A percentile compares a stretch with the other conserved stretches of the same genome.
Evolutionary conservation across 2,329 filamentous ascomycete species (phyloP).

Genomic region (Thielaviopsis ethacetica): DNA sequence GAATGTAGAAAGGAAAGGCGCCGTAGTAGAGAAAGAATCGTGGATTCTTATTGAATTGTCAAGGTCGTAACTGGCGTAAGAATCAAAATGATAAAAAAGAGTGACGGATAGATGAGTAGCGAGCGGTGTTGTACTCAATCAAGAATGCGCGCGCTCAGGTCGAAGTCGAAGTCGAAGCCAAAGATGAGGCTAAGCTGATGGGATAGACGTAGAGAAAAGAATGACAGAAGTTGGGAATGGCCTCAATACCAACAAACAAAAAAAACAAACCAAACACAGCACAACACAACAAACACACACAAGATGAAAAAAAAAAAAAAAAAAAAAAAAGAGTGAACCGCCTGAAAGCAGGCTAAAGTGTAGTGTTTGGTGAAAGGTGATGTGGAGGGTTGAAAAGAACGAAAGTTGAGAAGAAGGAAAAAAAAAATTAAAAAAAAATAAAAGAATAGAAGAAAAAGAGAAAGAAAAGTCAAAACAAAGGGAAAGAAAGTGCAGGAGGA

Average conservation of each 20-base stretch:
- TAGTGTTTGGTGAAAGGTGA: neutral
- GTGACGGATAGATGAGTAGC: neutral
- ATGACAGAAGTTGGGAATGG: neutral
- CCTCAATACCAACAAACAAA: neutral
- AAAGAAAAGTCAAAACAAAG: constrained; percentile 4
- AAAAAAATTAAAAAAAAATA: constrained; percentile 12
- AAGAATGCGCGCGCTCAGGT: neutral
- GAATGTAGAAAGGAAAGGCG: too few relatives aligned
- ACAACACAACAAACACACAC: constrained; percentile 13
- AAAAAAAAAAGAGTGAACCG: constrained; percentile 36
- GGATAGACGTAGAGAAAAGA: neutral
- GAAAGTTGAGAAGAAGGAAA: constrained; percentile 11
- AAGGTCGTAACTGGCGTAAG: too few relatives aligned
- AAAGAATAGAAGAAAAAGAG: constrained; percentile 16
- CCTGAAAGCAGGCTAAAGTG: constrained; percentile 35
- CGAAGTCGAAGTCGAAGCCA: neutral
- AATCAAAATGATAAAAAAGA: too few relatives aligned
- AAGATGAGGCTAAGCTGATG: neutral
- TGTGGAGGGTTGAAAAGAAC: constrained; percentile 15
- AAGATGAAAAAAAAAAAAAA: constrained; percentile 27
- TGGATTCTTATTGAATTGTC: too few relatives aligned
- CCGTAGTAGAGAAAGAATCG: too few relatives aligned
- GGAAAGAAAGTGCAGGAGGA: neutral
- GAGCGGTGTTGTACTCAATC: neutral
- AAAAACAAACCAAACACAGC: constrained; percentile 1